phyloP scores from a whole-genome alignment of 495 filamentous ascomycete species.

The Penicillium bovifimosum region DNA sequence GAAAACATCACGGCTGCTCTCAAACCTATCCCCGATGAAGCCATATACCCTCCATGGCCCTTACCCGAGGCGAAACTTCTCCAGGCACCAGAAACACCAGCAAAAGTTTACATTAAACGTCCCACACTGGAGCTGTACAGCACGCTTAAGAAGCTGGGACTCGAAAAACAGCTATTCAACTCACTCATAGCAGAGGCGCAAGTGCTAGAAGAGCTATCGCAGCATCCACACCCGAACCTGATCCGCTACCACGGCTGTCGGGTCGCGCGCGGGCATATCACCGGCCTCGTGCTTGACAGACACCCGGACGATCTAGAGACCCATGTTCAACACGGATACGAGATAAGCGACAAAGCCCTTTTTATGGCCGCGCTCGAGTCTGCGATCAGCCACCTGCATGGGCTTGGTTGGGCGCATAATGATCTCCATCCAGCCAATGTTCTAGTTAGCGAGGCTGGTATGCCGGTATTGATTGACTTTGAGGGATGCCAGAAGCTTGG shows the following conservation, averaged over 20 bases:
- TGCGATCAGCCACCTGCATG: slow-evolving; percentile 29
- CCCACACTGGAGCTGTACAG: too few relatives aligned
- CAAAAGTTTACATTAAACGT: too few relatives aligned
- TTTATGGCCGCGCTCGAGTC: slow-evolving; percentile 30
- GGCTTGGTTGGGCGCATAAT: slow-evolving; percentile 36
- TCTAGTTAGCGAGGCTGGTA: slow-evolving; percentile 22
- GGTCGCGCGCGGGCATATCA: slow-evolving; percentile 26
- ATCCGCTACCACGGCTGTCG: slow-evolving; percentile 30
- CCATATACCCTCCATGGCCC: too few relatives aligned
- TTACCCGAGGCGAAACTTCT: too few relatives aligned
- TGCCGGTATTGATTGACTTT: slow-evolving; percentile 34
- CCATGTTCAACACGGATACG: slow-evolving; percentile 1
- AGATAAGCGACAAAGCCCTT: slow-evolving; percentile 10
- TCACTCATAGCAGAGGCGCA: slow-evolving; percentile 18
- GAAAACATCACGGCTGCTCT: too few relatives aligned
- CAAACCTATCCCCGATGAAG: too few relatives aligned
- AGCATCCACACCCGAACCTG: slow-evolving; percentile 28
- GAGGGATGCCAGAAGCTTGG: slow-evolving; percentile 23
- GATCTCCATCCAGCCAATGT: slow-evolving; percentile 36
- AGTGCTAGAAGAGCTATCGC: slow-evolving; percentile 11
- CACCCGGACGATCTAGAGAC: slow-evolving; percentile 17
- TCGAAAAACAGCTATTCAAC: neutral
- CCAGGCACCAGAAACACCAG: too few relatives aligned
- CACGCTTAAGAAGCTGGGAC: too few relatives aligned
- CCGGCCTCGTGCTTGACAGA: slow-evolving; percentile 26